phyloP scores from a whole-genome alignment of 495 filamentous ascomycete genomes.

The Penicillium turbatum region DNA sequence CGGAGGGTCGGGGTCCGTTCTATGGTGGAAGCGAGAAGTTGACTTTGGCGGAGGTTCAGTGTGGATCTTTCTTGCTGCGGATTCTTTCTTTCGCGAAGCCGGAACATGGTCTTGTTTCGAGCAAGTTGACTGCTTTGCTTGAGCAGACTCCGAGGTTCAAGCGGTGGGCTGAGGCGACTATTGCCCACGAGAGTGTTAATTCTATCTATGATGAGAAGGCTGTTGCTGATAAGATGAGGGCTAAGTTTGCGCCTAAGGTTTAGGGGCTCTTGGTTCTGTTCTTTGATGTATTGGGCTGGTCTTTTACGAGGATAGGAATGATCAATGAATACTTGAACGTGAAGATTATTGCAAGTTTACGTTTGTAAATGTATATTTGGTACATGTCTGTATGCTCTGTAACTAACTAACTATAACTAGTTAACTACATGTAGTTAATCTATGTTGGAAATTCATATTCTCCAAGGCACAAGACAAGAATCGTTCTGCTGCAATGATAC shows the following conservation, averaged over 20 bases:
- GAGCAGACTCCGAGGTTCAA: constrained; percentile 59
- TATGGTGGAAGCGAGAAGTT: constrained; percentile 75
- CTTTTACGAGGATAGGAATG: background rate
- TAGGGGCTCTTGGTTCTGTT: constrained; percentile 1
- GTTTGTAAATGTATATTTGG: too few species aligned
- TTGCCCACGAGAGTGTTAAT: constrained; percentile 60
- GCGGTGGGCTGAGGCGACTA: constrained; percentile 62
- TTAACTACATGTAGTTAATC: too few species aligned
- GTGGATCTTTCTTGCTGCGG: constrained; percentile 64
- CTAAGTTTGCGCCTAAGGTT: constrained; percentile 24
- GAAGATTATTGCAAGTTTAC: background rate
- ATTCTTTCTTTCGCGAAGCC: constrained; percentile 48
- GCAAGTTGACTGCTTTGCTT: constrained; percentile 43
- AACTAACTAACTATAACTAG: too few species aligned
- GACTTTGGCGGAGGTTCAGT: constrained; percentile 71
- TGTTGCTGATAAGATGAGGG: constrained; percentile 21
- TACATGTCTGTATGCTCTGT: too few species aligned
- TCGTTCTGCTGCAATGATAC: too few species aligned
- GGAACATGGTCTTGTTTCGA: constrained; percentile 47
- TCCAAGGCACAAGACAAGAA: too few species aligned
- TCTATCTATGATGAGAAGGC: constrained; percentile 55
- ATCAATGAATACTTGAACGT: background rate
- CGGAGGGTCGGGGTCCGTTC: constrained; percentile 60
- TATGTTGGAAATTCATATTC: too few species aligned
- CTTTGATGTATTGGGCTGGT: background rate